Evolutionary conservation across 2,329 filamentous ascomycete species (phyloP), one percentile per base, ranked within the genome.

Genomic region (Stylonectria norvegica): DNA sequence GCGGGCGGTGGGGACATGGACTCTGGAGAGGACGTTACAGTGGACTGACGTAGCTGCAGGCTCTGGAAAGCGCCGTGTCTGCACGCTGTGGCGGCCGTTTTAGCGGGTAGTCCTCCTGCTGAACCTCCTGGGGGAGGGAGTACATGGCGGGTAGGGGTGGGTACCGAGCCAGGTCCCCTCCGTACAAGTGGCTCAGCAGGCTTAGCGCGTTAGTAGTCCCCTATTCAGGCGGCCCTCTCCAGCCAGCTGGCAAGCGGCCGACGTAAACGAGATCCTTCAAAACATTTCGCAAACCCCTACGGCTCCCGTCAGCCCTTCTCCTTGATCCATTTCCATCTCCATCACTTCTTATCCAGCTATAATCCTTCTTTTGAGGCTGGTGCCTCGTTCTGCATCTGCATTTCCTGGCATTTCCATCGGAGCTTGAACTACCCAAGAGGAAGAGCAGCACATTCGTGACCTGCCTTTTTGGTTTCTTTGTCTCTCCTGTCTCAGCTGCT

Each of bases 341-440:
- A 46, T 52, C 49, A 41, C 48, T 43, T 47, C 45, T 43, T 42
- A 40, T 43, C 52, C 46, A 57, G 59, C 51, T 51, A 55, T 53
- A 52, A 58, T 29, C 48, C 41, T 53, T 58, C 50, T 47, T 51
- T 53, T 41, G 56, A 61, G 59, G 55, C 56, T 61, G 57, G 58
- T 46, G 56, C 58, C 58, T 60, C 57, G 49, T 56, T 49, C 46
- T 38, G 42, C 45, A 37, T 20, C 12, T 19, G 28, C 28, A 18
- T 12, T n/a, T 27, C 28, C 27, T 29, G 7, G 40, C 41, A 49
- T 59, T 57, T 49, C 47, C 45, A 48, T 5, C 15, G 16, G 15
- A n/a, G n/a, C n/a, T n/a, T n/a, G n/a, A n/a, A n/a, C n/a, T n/a
- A n/a, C n/a, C n/a, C n/a, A n/a, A n/a, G n/a, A n/a, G n/a, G n/a